Conservation (phyloP, 805 yeast species). For the Metschnikowia amazonensis region DNA sequence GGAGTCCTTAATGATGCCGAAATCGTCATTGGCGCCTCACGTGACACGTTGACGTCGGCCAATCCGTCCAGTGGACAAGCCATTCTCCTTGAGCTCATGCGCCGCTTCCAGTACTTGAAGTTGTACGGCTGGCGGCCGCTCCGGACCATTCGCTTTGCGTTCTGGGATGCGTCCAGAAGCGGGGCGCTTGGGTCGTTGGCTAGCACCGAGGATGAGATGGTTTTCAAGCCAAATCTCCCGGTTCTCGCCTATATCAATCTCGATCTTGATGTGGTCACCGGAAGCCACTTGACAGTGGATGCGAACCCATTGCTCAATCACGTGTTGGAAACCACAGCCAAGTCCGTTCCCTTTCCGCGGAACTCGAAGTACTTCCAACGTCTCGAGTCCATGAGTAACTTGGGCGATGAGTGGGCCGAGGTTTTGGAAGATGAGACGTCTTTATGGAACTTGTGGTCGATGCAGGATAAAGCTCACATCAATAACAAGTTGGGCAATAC, state of each 20-base stretch:
- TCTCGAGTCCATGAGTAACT: slow-evolving; percentile 4
- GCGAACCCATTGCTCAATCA: slow-evolving; percentile 36
- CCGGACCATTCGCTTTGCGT: slow-evolving; percentile 36
- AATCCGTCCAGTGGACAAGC: slow-evolving; percentile 41
- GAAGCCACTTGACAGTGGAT: slow-evolving; percentile 33
- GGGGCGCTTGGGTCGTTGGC: slow-evolving; percentile 32
- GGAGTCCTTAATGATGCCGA: slow-evolving; percentile 40
- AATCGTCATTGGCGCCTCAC: slow-evolving; percentile 37
- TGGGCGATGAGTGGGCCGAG: slow-evolving; percentile 2
- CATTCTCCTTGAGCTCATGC: slow-evolving; percentile 36
- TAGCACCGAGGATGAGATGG: slow-evolving; percentile 19
- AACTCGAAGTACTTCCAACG: slow-evolving; percentile 10
- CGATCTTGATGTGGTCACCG: slow-evolving; percentile 38
- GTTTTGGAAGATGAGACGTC: slow-evolving; percentile 23
- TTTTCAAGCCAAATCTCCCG: slow-evolving; percentile 22
- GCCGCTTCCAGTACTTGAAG: slow-evolving; percentile 29
- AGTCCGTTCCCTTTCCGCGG: slow-evolving; percentile 31
- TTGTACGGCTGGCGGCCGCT: slow-evolving; percentile 42
- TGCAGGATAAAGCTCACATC: slow-evolving; percentile 30
- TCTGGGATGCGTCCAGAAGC: slow-evolving; percentile 39
- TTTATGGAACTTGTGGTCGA: slow-evolving; percentile 32
- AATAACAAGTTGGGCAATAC: slow-evolving; percentile 30
- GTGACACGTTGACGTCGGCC: slow-evolving; percentile 36
- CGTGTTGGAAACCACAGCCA: slow-evolving; percentile 26
- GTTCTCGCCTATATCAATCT: slow-evolving; percentile 36